Evolutionary conservation across 768 basidiomycete species (phyloP).

Genomic region (Collybiopsis luxurians): DNA sequence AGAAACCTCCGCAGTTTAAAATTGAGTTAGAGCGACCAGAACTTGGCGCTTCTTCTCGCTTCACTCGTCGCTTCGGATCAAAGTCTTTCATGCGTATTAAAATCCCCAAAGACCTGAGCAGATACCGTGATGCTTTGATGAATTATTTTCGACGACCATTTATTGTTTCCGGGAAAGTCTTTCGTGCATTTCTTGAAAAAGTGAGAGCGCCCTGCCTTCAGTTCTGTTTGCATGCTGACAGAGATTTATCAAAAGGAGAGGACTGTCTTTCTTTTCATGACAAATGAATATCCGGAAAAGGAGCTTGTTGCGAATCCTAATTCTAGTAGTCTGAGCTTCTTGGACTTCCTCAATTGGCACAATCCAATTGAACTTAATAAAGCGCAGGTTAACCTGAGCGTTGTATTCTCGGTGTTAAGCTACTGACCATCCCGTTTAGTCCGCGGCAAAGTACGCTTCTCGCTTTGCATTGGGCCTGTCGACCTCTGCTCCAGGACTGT

Average conservation of each 20-base stretch:
- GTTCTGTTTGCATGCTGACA: no score
- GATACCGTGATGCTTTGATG: slow-evolving; percentile 16
- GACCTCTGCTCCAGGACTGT: slow-evolving; percentile 45
- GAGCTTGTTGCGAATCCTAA: slow-evolving; percentile 7
- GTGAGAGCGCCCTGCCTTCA: slow-evolving; percentile 33
- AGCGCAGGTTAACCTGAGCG: slow-evolving; percentile 32
- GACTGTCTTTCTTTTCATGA: slow-evolving; percentile 33
- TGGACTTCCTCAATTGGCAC: slow-evolving; percentile 43
- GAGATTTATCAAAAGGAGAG: slow-evolving; percentile 21
- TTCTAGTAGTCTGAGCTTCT: slow-evolving; percentile 24
- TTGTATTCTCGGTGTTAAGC: not conserved
- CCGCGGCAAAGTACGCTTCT: slow-evolving; percentile 48
- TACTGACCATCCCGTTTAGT: slow-evolving; percentile 26
- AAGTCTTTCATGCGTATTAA: slow-evolving; percentile 31
- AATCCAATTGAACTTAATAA: slow-evolving; percentile 38
- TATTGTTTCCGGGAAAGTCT: slow-evolving; percentile 35
- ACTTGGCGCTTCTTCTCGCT: slow-evolving; percentile 35
- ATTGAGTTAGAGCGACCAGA: slow-evolving; percentile 31
- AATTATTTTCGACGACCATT: slow-evolving; percentile 31
- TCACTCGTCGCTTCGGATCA: slow-evolving; percentile 41
- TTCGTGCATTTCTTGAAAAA: slow-evolving; percentile 38
- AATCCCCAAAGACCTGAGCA: slow-evolving; percentile 22
- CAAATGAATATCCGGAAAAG: slow-evolving; percentile 24
- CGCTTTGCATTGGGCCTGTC: slow-evolving; percentile 48
- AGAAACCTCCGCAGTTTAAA: slow-evolving; percentile 10